phyloP scores from a whole-genome alignment of 352 stramenopile genomes.

The Saprolegnia parasitica region DNA sequence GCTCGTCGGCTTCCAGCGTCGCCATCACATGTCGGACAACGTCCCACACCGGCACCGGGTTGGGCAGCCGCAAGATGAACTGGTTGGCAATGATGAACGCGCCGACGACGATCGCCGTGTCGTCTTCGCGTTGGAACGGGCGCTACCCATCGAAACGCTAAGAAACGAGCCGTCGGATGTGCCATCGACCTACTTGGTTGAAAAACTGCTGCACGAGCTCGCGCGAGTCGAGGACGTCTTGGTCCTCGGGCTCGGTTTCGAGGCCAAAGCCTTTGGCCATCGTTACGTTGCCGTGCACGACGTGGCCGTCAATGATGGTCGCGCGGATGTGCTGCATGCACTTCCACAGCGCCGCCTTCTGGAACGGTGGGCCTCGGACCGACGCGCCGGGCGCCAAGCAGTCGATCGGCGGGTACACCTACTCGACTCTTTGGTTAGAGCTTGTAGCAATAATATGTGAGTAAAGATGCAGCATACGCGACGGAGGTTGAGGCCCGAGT shows the following conservation, averaged over 20 bases:
- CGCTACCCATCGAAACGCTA: neutral
- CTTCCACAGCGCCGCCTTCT: conserved; percentile 65
- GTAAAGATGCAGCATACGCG: conserved; percentile 33
- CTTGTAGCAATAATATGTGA: neutral
- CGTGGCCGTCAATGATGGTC: conserved; percentile 55
- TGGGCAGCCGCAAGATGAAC: conserved; percentile 41
- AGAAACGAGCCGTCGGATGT: neutral
- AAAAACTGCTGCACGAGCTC: conserved; percentile 74
- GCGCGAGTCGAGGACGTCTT: conserved; percentile 63
- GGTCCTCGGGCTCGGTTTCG: conserved; percentile 69
- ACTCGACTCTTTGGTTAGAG: neutral
- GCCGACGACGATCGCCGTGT: conserved; percentile 46
- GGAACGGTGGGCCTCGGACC: conserved; percentile 67
- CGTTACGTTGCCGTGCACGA: conserved; percentile 56
- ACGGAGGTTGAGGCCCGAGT: conserved; percentile 41
- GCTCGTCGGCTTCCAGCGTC: conserved; percentile 37
- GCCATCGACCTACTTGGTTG: conserved; percentile 35
- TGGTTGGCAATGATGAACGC: conserved; percentile 56
- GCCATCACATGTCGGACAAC: conserved; percentile 40
- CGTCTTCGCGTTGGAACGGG: conserved; percentile 10
- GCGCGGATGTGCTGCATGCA: conserved; percentile 55
- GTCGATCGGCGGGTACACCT: conserved; percentile 58
- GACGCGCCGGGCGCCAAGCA: conserved; percentile 56
- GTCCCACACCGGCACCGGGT: conserved; percentile 44
- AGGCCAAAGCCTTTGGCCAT: conserved; percentile 57